Base-by-base conservation (phyloP, 2,329 filamentous ascomycete genomes). In the Scedosporium dehoogii region DNA sequence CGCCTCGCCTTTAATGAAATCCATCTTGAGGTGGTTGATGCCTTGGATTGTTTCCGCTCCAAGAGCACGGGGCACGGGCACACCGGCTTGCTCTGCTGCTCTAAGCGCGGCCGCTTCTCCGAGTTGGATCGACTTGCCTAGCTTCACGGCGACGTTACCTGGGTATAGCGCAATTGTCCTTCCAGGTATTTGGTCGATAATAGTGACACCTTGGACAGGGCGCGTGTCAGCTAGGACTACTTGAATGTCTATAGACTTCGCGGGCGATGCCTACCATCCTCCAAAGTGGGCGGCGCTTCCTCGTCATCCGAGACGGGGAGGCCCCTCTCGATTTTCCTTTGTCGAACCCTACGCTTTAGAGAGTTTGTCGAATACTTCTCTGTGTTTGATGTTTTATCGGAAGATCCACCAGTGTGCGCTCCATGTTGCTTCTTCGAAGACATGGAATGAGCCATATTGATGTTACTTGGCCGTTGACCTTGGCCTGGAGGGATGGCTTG, bases 91-190 rank as follows among this genome's bases (percentile, higher is more conserved):
- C 7, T 27, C 46, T 9, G 69, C 69, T 9, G 67, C 64, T 59
- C 57, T 62, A 12, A 72, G 63, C 10, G 68, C 70, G 5, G 70
- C 68, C 2, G 67, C 70, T 42, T 73, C 71, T 53, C 63, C 63
- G 1, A 67, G 18, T 6, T 27, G n/a, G n/a, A 71, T 66, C 7
- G 66, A 61, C 27, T 64, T 64, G 16, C 70, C 71, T 18, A 66
- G 68, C 60, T 72, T 72, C 48, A 68, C 55, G 41, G 70, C 65
- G 18, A 65, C 69, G 10, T 68, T 67, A 25, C 67, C 66, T 12
- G 67, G 62, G 21, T 67, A 61, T 2, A 69, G 62, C 5, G 66
- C 58, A 14, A 72, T 66, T 58, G 64, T 69, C n/a, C 69, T 67
- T 55, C 64, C 62, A 59, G 63, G 64, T 38, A 69, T 18, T 14